Evolutionary conservation across 371 early-diverging fungal genomes (phyloP), one percentile per base, ranked within the genome.

Genomic region (Rhizopus stolonifer): DNA sequence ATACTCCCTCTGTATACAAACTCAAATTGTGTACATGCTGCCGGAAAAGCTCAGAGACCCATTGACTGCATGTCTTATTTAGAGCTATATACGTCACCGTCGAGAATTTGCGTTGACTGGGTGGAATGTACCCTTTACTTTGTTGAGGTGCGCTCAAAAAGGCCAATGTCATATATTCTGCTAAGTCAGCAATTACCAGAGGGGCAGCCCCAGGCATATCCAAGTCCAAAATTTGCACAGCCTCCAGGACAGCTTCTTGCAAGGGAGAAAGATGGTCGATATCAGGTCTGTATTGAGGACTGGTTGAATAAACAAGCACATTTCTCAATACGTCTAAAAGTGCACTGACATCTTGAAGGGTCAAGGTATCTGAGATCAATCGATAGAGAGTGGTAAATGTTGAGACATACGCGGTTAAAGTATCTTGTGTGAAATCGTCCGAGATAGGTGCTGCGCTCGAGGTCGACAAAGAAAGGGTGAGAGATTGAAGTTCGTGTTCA

Each of bases 401-500:
- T 17, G 65, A 61, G 42, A 89, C 75, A 52, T 82, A 87, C 3
- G 85, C 75, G 4, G 84, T 83, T 22, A 95, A 67, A 2, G 86
- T 85, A 19, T 93, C 93, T 63, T 92, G 93, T 0, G 88, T 86
- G 49, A 92, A 88, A 14, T 65, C 73, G 6, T 65, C 57, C 2
- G 77, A 75, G 26, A 75, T 64, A 5, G 67, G 58, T 3, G 65
- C 59, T 11, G 53, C 60, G 25, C 64, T 66, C 1, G 69, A 66
- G 5, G 68, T 66, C 2, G 70, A 74, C 15, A 75, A 45, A 0
- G 72, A 72, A 0, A 70, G 43, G 4, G 74, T 72, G n/a, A 72
- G 45, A 14, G 67, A 56, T 29, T 67, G 67, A 9, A 64, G 46
- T 23, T 74, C 63, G 7, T 58, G 44, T 19, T 68, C 65, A 26